phyloP scores from a whole-genome alignment of 352 stramenopile species.

The Phytophthora megakarya region DNA sequence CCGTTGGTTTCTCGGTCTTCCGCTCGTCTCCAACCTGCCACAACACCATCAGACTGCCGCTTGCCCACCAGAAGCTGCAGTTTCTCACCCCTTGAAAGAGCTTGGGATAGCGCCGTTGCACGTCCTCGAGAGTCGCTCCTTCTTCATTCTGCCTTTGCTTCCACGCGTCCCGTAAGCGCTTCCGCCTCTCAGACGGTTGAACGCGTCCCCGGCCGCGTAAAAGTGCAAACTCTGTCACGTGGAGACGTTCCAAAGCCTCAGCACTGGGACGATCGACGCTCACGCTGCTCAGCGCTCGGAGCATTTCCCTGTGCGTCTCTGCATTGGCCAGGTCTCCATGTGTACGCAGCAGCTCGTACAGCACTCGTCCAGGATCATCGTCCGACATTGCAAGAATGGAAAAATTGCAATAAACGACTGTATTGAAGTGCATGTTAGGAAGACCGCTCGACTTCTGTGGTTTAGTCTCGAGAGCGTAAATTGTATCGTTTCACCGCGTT shows the following conservation, averaged over 20 bases:
- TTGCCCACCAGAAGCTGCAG: background rate
- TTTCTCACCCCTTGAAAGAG: constrained; percentile 48
- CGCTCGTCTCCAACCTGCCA: constrained; percentile 21
- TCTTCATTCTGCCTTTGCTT: constrained; percentile 39
- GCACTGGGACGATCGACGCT: constrained; percentile 31
- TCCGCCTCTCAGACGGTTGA: constrained; percentile 43
- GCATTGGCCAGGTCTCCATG: constrained; percentile 28
- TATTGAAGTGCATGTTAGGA: constrained; percentile 15
- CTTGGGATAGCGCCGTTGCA: constrained; percentile 46
- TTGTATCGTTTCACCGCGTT: constrained; percentile 62
- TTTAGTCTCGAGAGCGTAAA: constrained; percentile 38
- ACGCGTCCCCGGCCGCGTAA: constrained; percentile 13
- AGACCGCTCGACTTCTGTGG: background rate
- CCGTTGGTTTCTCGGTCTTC: constrained; percentile 8
- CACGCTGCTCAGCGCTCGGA: constrained; percentile 40
- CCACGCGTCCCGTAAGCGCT: constrained; percentile 43
- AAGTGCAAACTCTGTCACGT: constrained; percentile 52
- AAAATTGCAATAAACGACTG: constrained; percentile 19
- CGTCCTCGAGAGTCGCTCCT: constrained; percentile 39
- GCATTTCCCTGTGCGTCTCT: constrained; percentile 47
- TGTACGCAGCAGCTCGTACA: constrained; percentile 43
- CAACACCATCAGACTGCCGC: constrained; percentile 2
- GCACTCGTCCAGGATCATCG: constrained; percentile 5
- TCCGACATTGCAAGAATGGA: constrained; percentile 13
- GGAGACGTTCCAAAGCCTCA: constrained; percentile 44